These are phyloP conservation scores for Agaricus blazei DNA, from an alignment of 768 basidiomycete genomes.

Conservation along the genomic window DNA sequence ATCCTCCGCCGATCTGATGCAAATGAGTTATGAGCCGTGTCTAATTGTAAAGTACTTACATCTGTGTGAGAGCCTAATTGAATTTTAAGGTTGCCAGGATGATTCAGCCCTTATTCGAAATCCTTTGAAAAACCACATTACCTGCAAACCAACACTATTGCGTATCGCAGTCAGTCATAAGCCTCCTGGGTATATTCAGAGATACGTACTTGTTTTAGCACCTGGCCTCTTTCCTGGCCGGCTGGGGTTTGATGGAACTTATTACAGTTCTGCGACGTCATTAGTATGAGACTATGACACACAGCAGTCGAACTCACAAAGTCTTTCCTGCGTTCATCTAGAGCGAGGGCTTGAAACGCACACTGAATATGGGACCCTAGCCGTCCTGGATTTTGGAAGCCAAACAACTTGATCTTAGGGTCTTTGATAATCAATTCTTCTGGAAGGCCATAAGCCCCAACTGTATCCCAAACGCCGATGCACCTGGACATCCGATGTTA, in stretches of 20 bases:
- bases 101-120: background rate
- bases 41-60: slow-evolving; percentile 22
- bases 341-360: slow-evolving; percentile 66
- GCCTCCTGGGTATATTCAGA: background rate
- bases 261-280: slow-evolving; percentile 41
- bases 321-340: slow-evolving; percentile 62
- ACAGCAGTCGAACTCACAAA: slow-evolving; percentile 44
- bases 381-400: slow-evolving; percentile 48
- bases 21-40: background rate
- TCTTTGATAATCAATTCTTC: slow-evolving; percentile 51
- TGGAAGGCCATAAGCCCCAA: slow-evolving; percentile 68
- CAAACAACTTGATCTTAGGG: slow-evolving; percentile 48
- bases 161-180: background rate
- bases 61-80: slow-evolving; percentile 35
- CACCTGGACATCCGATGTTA: slow-evolving; percentile 33
- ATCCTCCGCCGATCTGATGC: slow-evolving; percentile 65
- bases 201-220: slow-evolving; percentile 51
- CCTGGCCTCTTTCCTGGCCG: slow-evolving; percentile 50
- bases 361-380: slow-evolving; percentile 60
- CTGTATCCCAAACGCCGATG: slow-evolving; percentile 74
- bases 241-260: slow-evolving; percentile 56
- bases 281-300: background rate
- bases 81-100: slow-evolving; percentile 7
- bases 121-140: slow-evolving; percentile 19
- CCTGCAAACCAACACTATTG: slow-evolving; percentile 72